These are phyloP conservation scores for Avena sativa DNA, from an alignment of 176 grass and related monocot genomes.

Conservation along the genomic window DNA sequence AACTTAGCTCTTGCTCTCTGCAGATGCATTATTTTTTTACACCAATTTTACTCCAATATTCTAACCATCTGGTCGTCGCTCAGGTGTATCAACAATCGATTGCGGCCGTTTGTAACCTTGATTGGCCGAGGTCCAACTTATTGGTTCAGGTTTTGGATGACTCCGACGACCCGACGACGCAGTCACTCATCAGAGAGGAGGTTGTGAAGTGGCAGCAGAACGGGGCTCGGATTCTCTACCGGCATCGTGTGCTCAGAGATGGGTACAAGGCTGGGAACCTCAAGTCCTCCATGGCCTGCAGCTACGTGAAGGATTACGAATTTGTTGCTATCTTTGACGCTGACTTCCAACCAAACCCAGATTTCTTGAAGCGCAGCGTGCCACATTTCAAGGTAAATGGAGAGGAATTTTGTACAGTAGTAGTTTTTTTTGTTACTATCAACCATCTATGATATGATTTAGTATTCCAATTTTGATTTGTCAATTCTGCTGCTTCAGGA, in stretches of 20 bases:
- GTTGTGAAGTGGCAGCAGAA: slow-evolving; percentile 93
- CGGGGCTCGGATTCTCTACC: slow-evolving; percentile 86
- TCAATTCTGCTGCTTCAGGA: slow-evolving; percentile 49
- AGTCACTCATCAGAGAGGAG: slow-evolving; percentile 84
- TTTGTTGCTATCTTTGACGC: slow-evolving; percentile 98
- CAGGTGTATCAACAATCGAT: slow-evolving; percentile 99
- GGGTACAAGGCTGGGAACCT: slow-evolving; percentile 99
- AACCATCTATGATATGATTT: not conserved
- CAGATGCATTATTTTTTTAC: slow-evolving; percentile 1
- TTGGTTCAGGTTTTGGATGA: slow-evolving; percentile 97
- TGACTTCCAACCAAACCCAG: slow-evolving; percentile 90
- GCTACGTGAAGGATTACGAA: slow-evolving; percentile 93
- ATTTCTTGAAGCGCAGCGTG: slow-evolving; percentile 86
- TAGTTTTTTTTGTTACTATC: not conserved
- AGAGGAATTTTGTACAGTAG: not conserved
- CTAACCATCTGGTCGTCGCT: slow-evolving; percentile 35
- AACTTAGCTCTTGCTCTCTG: not conserved
- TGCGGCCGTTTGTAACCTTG: slow-evolving; percentile 93
- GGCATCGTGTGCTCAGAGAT: slow-evolving; percentile 81
- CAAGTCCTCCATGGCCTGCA: slow-evolving; percentile 94
- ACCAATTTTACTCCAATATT: slow-evolving; percentile 21
- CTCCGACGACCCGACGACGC: slow-evolving; percentile 81
- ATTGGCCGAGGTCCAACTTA: slow-evolving; percentile 95
- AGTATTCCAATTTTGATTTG: not conserved
- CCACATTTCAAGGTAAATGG: slow-evolving; percentile 93